phyloP scores from a whole-genome alignment of 371 early-diverging fungal species.

The Mortierella sp. region DNA sequence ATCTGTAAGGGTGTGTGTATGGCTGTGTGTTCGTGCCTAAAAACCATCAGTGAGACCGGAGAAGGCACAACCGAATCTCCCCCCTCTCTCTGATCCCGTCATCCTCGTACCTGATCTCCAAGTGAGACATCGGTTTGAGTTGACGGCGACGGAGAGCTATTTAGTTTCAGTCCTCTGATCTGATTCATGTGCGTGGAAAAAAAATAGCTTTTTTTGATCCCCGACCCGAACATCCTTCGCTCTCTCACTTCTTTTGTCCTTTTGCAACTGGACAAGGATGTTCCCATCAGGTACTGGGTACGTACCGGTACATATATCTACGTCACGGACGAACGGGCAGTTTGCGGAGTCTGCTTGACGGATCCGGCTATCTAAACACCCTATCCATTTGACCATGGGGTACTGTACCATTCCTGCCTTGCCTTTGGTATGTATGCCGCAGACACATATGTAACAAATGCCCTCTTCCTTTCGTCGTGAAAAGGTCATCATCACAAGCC shows the following conservation, averaged over 20 bases:
- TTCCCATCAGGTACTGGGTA: not conserved
- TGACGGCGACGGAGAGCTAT: not conserved
- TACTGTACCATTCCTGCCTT: not conserved
- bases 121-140: not conserved
- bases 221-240: not conserved
- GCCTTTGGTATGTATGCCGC: not conserved
- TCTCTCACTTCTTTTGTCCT: not conserved
- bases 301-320: not conserved
- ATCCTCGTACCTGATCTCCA: not conserved
- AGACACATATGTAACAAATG: not conserved
- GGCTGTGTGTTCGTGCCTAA: not conserved
- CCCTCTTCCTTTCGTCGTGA: not conserved
- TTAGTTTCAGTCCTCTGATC: not conserved
- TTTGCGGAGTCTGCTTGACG: not conserved
- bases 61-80: not conserved
- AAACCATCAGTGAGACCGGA: not conserved
- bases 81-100: not conserved
- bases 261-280: not conserved
- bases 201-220: not conserved
- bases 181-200: not conserved
- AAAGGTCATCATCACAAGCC: constrained; percentile 9
- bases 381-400: not conserved
- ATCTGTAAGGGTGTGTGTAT: too few relatives aligned
- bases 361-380: not conserved
- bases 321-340: not conserved